Base-by-base conservation (phyloP, 345 rosid species). In the Conringia planisiliqua region DNA sequence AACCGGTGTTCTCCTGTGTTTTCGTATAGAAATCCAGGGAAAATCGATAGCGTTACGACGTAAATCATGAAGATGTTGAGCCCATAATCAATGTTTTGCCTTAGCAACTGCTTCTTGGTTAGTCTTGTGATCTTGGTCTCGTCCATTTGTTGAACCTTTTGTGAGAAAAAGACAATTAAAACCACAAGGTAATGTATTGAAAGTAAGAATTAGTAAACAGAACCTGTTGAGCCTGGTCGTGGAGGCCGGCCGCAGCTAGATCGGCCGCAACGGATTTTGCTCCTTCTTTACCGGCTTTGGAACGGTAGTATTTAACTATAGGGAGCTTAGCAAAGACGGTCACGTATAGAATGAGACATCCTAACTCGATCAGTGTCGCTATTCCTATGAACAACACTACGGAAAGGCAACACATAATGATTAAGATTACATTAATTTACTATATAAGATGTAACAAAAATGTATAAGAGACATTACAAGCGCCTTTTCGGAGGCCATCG, bases 241-340 rank as follows among this genome's bases (percentile, higher is more conserved):
- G 83, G 75, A 89, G 80, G 40, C 97, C 98, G 16, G 81, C 97
- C 6, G 96, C 95, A 64, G 87, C 91, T 39, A 93, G 88, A 77
- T 93, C 95, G 0, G 90, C 87, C 16, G 87, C 51, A 17, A 91
- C 95, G 8, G 98, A 84, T 81, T 87, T 88, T 1, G 95, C 91
- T 9, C 97, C 97, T 87, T 91, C 91, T 0, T 83, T 78, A n/a
- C 89, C 94, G 20, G 98, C 98, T 84, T 88, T 89, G 14, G 93
- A 40, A 11, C 90, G 87, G 74, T 89, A 89, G 74, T 86, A 86
- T 82, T 89, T 94, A 66, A 94, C 97, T 0, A 90, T 77, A 7
- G 95, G 95, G 47, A 91, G 83, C 74, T 86, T 94, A 10, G 91
- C 87, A 20, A 91, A 91, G 11, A 65, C 66, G 12, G 58, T 77